A percentile compares a stretch with the other conserved stretches of the same genome.
Evolutionary conservation across 768 basidiomycete species (phyloP).

Genomic region (Collybia sordida): DNA sequence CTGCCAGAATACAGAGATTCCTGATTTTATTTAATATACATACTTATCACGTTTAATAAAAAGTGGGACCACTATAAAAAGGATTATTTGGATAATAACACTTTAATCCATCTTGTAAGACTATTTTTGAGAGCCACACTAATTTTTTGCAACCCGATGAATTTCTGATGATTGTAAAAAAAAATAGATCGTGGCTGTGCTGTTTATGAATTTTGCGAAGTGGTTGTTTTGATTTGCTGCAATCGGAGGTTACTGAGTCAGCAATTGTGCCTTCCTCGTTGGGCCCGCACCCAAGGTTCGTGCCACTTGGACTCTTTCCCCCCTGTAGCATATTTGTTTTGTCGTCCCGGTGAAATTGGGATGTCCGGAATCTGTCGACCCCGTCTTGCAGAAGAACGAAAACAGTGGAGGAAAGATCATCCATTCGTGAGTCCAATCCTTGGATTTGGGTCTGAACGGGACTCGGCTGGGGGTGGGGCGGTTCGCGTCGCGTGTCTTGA

Average conservation of each 20-base stretch:
- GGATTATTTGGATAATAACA: too few relatives aligned
- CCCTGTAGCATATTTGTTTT: too few relatives aligned
- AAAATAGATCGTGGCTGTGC: too few relatives aligned
- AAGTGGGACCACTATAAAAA: too few relatives aligned
- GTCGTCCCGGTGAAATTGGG: neutral
- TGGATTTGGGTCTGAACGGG: constrained; percentile 5
- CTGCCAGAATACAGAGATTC: neutral
- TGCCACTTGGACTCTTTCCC: neutral
- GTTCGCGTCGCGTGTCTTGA: constrained; percentile 5
- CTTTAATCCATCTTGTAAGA: too few relatives aligned
- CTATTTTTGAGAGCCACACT: neutral
- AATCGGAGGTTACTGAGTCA: neutral
- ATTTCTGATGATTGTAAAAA: too few relatives aligned
- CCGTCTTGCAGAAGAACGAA: constrained; percentile 93
- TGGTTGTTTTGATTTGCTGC: neutral
- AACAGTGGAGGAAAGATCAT: constrained; percentile 99
- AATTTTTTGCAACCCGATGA: neutral
- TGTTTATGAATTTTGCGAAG: too few relatives aligned
- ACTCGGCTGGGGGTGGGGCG: constrained; percentile 7
- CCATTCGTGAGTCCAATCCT: constrained; percentile 75
- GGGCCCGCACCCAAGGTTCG: too few relatives aligned
- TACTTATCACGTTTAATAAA: neutral
- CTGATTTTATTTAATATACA: neutral
- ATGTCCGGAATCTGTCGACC: constrained; percentile 95
- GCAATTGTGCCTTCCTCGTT: neutral